These are phyloP conservation scores for Pseudocercospora fijiensis DNA, from an alignment of 2,329 filamentous ascomycete species.

Conservation along the genomic window DNA sequence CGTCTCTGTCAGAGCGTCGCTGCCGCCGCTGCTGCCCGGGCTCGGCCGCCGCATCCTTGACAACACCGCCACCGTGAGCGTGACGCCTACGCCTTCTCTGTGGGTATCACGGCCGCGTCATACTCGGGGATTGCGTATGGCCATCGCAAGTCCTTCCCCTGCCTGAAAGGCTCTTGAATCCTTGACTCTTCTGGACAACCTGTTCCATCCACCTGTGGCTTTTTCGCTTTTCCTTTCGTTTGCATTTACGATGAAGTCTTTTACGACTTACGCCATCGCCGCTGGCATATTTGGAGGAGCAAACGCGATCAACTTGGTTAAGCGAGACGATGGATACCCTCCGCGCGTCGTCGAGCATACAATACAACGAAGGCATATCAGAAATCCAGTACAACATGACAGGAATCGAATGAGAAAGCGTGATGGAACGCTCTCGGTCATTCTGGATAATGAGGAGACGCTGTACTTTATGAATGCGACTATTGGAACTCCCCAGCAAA, in stretches of 20 bases:
- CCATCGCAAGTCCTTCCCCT: neutral
- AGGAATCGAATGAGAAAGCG: slow-evolving; percentile 45
- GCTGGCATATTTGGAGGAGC: slow-evolving; percentile 28
- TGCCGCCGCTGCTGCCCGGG: neutral
- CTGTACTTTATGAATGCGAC: slow-evolving; percentile 60
- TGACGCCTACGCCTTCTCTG: neutral
- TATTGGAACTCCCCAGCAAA: slow-evolving; percentile 58
- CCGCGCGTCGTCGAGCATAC: slow-evolving; percentile 52
- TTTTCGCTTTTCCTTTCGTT: neutral
- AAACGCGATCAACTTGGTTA: slow-evolving; percentile 34
- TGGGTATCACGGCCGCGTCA: slow-evolving; percentile 12
- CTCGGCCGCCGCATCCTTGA: neutral
- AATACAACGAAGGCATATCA: slow-evolving; percentile 51
- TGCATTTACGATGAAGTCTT: slow-evolving; percentile 13
- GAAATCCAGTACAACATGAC: slow-evolving; percentile 50
- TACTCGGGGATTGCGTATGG: slow-evolving; percentile 13
- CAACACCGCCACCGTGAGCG: slow-evolving; percentile 11
- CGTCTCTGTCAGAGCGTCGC: neutral
- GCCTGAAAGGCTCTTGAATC: slow-evolving; percentile 8
- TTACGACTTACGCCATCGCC: slow-evolving; percentile 30
- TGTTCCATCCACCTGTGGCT: neutral
- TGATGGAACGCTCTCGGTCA: slow-evolving; percentile 45
- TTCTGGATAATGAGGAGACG: slow-evolving; percentile 58
- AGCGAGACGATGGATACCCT: slow-evolving; percentile 29
- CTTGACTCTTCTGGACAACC: slow-evolving; percentile 9